Conservation (phyloP, 1,139 yeast genomes). For the Yamadazyma trypodendri region DNA sequence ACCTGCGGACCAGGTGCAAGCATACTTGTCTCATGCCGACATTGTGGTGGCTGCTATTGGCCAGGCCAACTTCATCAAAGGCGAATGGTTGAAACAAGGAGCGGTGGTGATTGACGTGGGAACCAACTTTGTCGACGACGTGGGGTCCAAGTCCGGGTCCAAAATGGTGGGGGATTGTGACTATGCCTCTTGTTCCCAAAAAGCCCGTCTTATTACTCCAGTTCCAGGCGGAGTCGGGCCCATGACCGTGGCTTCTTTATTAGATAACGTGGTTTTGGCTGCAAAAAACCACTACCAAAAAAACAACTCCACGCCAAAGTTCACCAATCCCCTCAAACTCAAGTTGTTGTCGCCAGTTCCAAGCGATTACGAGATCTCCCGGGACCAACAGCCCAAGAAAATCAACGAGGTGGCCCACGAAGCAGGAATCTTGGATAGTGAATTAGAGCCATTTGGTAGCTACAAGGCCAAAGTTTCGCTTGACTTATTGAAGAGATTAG, state of each 20-base stretch:
- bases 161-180: conserved; percentile 95
- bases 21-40: conserved; percentile 71
- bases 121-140: conserved; percentile 81
- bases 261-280: conserved; percentile 81
- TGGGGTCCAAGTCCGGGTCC: conserved; percentile 75
- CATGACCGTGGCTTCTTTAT: conserved; percentile 96
- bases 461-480: conserved; percentile 90
- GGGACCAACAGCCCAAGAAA: conserved; percentile 85
- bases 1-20: conserved; percentile 51
- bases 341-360: conserved; percentile 80
- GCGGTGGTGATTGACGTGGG: conserved; percentile 95
- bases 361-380: conserved; percentile 87
- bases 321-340: conserved; percentile 63
- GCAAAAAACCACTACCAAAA: conserved; percentile 58
- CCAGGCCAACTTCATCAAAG: conserved; percentile 75
- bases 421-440: conserved; percentile 77
- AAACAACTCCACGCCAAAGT: conserved; percentile 48
- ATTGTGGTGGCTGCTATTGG: conserved; percentile 94
- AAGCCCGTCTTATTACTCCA: conserved; percentile 82
- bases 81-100: conserved; percentile 83
- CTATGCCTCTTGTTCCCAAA: conserved; percentile 60
- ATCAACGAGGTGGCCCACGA: conserved; percentile 81
- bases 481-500: conserved; percentile 69
- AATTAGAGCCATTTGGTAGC: conserved; percentile 88
- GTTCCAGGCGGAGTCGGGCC: conserved; percentile 99